Percentiles rank a stretch among this genome's conserved stretches.
Conservation (phyloP, 371 early-diverging fungal genomes). For the Mucor sp. region DNA sequence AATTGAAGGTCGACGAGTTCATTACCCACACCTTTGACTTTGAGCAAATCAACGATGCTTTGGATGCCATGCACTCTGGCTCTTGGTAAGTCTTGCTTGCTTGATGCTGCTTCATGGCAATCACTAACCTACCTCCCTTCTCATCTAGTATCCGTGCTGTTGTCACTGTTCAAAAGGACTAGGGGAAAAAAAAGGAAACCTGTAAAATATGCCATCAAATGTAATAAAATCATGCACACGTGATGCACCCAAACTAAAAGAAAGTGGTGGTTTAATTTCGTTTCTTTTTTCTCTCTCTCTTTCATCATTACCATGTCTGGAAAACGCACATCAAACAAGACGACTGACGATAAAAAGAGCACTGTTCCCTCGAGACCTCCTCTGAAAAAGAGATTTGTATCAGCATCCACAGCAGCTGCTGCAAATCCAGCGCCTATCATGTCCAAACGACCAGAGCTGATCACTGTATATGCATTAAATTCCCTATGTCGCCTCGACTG, state of each 20-base stretch:
- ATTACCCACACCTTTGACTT: conserved; percentile 84
- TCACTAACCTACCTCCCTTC: neutral
- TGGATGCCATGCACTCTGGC: conserved; percentile 86
- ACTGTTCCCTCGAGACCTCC: neutral
- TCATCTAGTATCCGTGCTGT: conserved; percentile 68
- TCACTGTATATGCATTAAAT: neutral
- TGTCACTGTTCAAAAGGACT: conserved; percentile 41
- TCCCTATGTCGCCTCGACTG: neutral
- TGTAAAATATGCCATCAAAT: neutral
- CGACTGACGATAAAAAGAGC: neutral
- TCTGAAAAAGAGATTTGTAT: neutral
- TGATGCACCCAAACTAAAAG: neutral
- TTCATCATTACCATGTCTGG: neutral
- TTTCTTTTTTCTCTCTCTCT: neutral
- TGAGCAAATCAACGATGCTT: conserved; percentile 89
- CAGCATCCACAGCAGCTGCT: neutral
- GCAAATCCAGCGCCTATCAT: neutral
- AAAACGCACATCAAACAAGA: neutral
- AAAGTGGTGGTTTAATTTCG: neutral
- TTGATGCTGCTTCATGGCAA: neutral
- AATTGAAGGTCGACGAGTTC: conserved; percentile 90
- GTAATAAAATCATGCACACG: neutral
- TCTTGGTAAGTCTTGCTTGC: conserved; percentile 54
- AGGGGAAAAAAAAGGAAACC: neutral
- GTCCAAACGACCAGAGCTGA: neutral